Base-by-base conservation (phyloP, 2,329 filamentous ascomycete genomes). In the Colletotrichum trifolii region DNA sequence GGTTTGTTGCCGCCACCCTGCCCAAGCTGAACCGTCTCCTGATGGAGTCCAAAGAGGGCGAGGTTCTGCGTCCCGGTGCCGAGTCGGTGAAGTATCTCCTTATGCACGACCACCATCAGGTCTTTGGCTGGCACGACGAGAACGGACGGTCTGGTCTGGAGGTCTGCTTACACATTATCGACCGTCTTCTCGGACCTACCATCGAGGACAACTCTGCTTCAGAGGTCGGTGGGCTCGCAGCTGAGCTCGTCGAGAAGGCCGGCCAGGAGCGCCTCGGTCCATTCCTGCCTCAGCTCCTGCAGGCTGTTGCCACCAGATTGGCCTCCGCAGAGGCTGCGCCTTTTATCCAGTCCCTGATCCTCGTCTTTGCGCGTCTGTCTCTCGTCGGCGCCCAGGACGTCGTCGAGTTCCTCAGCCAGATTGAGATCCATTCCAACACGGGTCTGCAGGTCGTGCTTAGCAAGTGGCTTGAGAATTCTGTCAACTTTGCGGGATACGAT, bases 401-500 rank as follows among this genome's bases (percentile, higher is more conserved):
- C 2, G 91, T 98, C 12, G 90, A 96, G 60, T 99, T 99, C 80
- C 83, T 99, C 38, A 91, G 91, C 66, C 90, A 93, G 73, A 90
- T 97, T 67, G 87, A 93, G 70, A 91, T 98, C 69, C 87, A 88
- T 52, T 90, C 89, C 15, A 85, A 91, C 73, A 96, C 86, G 72
- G 96, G 94, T n/a, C 81, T 99, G 8, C 88, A 94, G 68, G 89
- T 97, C 33, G 96, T 99, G 4, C 81, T 98, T 69, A 86, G 89
- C 78, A 97, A 98, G 79, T 99, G 96, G 96, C 83, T 99, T 1
- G 96, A 98, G 80, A 97, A 98, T 78, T 97, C 94, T 4, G 87
- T 97, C 77, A 97, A 91, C 77, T 99, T 99, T 79, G 94, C 94
- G n/a, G 96, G 96, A 11, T 99, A 97, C 72, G 94, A 98, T 72